Evolutionary conservation across 164 flowering plant genomes (phyloP), one percentile per base, ranked within the genome.

Genomic region (Annona cherimola): DNA sequence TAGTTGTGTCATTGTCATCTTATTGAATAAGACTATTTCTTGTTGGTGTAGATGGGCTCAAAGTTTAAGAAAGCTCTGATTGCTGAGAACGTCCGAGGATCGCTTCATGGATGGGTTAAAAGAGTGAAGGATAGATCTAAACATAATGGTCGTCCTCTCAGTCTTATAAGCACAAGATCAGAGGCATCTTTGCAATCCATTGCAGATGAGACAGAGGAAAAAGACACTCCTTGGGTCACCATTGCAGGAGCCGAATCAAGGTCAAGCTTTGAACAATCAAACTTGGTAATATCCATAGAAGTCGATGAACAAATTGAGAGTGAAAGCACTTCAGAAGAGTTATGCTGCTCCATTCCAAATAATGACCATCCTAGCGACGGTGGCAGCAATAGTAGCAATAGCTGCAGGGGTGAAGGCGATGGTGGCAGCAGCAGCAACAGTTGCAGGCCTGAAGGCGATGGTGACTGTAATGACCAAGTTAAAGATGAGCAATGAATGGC

Each of bases 31-130:
- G 6, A 4, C 5, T 41, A 50, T 63, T 26, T 62, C 46, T 69
- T 63, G n/a, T 67, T 62, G 35, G 12, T 78, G 76, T 61, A 93
- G 96, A 90, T 93, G 98, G 94, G 96, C n/a, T 86, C 94, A 3
- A 87, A 71, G 74, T 84, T 82, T 71, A 89, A 88, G 83, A 91
- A 80, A 75, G 70, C 98, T 7, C 80, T 93, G 16, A 75, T 93
- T 19, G 74, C 93, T 11, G 90, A 93, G 73, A 74, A 75, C 69
- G 83, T 93, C 4, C 79, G 94, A 74, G 70, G 70, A 50, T 88
- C 94, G 44, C 86, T 91, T 14, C 85, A 79, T 63, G 89, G 82
- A 55, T 93, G 98, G 96, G 76, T 71, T 42, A 78, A 74, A 64
- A 84, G 91, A 79, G 93, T 83, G 66, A 84, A 77, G 79, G 80